A percentile compares a stretch with the other conserved stretches of the same genome.
phyloP scores from a whole-genome alignment of 805 yeast genomes.

The Starmerella stigmatis region DNA sequence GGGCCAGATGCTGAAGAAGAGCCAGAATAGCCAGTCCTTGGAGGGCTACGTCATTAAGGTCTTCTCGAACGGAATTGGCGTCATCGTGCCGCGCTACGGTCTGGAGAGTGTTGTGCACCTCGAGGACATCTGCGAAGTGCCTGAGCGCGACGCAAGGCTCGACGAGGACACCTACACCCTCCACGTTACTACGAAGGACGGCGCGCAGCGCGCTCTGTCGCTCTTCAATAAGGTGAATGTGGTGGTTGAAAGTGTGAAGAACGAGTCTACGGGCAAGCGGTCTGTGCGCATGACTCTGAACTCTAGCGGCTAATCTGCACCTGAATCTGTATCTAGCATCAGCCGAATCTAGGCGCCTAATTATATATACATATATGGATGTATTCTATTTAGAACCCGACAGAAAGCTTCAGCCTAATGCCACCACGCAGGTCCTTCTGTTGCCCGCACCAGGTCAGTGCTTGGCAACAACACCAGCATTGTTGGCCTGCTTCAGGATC shows the following conservation, averaged over 20 bases:
- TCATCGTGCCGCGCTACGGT: slow-evolving; percentile 89
- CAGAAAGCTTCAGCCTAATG: too few species aligned
- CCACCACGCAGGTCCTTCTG: too few species aligned
- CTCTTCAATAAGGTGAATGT: slow-evolving; percentile 84
- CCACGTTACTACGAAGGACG: slow-evolving; percentile 41
- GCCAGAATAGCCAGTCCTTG: slow-evolving; percentile 49
- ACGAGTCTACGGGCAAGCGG: slow-evolving; percentile 84
- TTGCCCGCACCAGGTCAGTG: too few species aligned
- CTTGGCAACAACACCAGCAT: slow-evolving; percentile 80
- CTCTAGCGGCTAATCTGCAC: background rate
- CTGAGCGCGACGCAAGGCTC: slow-evolving; percentile 44
- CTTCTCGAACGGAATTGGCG: slow-evolving; percentile 88
- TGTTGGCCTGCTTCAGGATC: slow-evolving; percentile 65
- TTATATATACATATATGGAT: background rate
- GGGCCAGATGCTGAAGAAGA: slow-evolving; percentile 90
- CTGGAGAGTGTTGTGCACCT: slow-evolving; percentile 85
- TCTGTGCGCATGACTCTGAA: slow-evolving; percentile 56
- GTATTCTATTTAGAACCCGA: too few species aligned
- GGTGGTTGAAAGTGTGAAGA: slow-evolving; percentile 68
- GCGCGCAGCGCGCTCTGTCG: slow-evolving; percentile 39
- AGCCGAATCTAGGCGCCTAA: too few species aligned
- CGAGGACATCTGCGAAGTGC: slow-evolving; percentile 53
- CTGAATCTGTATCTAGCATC: background rate
- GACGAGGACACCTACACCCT: slow-evolving; percentile 72
- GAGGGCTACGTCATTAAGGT: slow-evolving; percentile 89